Percentiles rank a stretch among this genome's conserved stretches.
Conservation (phyloP, 371 early-diverging fungal species). For the Zancudomyces culisetae region DNA sequence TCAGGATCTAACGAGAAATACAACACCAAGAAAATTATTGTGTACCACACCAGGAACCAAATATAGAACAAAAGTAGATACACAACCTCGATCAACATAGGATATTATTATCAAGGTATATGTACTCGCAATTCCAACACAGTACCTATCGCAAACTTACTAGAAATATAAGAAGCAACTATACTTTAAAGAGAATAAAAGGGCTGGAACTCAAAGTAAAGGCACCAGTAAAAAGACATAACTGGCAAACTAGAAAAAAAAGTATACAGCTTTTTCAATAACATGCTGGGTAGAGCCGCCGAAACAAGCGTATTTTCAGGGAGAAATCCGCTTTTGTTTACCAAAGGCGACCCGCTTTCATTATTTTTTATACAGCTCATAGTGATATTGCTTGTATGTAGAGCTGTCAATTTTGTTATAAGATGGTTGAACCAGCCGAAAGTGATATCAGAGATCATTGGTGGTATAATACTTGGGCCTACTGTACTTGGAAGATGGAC, state of each 20-base stretch:
- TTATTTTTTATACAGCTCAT: slow-evolving; percentile 33
- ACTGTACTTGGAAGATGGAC: slow-evolving; percentile 55
- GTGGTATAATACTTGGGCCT: slow-evolving; percentile 58
- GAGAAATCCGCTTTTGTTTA: slow-evolving; percentile 33
- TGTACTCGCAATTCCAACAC: no score
- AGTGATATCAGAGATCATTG: slow-evolving; percentile 60
- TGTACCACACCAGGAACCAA: no score
- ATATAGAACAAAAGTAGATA: no score
- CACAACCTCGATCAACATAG: no score
- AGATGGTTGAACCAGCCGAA: slow-evolving; percentile 41
- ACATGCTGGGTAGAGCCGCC: slow-evolving; percentile 13
- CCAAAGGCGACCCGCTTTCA: slow-evolving; percentile 31
- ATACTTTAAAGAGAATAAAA: no score
- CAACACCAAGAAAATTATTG: no score
- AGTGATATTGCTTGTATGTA: slow-evolving; percentile 43
- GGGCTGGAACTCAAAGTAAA: neutral
- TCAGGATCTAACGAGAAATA: no score
- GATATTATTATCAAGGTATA: no score
- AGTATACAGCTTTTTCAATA: neutral
- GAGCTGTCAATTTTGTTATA: slow-evolving; percentile 36
- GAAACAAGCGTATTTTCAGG: slow-evolving; percentile 47
- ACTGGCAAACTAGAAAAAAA: neutral
- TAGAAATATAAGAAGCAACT: no score
- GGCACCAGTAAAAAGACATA: neutral
- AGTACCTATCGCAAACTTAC: no score